phyloP scores from a whole-genome alignment of 1,284 basidiomycete genomes.

The Gymnopus androsaceus region DNA sequence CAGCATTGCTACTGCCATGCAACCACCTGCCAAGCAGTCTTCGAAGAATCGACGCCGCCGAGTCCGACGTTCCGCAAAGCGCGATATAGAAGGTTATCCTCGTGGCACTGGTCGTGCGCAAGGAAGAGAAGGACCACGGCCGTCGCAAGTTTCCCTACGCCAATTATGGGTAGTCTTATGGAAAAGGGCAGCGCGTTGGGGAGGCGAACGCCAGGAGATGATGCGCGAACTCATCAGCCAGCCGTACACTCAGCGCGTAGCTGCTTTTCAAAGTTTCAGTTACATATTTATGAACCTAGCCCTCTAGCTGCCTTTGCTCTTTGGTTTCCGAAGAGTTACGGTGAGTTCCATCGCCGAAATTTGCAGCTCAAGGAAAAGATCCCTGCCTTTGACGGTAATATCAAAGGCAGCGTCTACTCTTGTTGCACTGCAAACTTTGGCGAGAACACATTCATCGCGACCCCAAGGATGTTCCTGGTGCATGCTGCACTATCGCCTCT shows the following conservation, averaged over 20 bases:
- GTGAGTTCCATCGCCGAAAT: background rate
- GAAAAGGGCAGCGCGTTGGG: background rate
- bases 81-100: background rate
- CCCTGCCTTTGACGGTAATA: background rate
- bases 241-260: background rate
- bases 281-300: background rate
- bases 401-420: background rate
- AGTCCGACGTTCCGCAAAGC: background rate
- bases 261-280: background rate
- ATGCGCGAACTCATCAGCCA: background rate
- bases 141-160: background rate
- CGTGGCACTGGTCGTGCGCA: background rate
- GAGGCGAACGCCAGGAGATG: background rate
- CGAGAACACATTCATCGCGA: background rate
- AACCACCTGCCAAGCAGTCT: background rate
- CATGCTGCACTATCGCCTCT: background rate
- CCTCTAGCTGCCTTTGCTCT: background rate
- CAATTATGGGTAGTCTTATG: background rate
- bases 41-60: background rate
- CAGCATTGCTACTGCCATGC: background rate
- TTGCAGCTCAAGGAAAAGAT: background rate
- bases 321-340: background rate
- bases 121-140: background rate
- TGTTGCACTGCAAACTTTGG: conserved; percentile 1
- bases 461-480: background rate